Evolutionary conservation across 495 filamentous ascomycete species (phyloP).

Genomic region (Mycothermus thermophilus): DNA sequence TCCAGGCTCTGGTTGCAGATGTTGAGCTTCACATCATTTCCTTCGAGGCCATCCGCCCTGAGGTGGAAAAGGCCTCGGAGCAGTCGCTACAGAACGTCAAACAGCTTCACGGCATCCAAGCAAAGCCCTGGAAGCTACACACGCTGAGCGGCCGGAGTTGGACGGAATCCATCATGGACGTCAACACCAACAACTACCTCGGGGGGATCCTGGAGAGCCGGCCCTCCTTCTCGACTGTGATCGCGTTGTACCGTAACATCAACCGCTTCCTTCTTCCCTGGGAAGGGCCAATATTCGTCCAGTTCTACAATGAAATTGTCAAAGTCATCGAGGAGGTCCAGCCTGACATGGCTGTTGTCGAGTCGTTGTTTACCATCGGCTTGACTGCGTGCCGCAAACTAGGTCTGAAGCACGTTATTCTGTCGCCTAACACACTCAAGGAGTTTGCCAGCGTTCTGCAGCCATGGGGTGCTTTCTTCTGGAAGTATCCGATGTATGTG

Average conservation of each 20-base stretch:
- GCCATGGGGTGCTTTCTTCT: conserved; percentile 17
- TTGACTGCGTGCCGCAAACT: conserved; percentile 27
- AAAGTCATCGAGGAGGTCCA: conserved; percentile 25
- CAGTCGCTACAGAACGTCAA: conserved; percentile 3
- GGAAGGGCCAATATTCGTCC: conserved; percentile 30
- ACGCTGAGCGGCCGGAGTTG: neutral
- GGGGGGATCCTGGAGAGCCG: neutral
- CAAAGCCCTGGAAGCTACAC: conserved; percentile 2
- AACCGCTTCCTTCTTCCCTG: conserved; percentile 12
- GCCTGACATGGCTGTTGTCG: conserved; percentile 32
- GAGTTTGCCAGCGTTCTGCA: conserved; percentile 16
- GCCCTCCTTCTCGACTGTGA: neutral
- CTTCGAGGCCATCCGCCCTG: conserved; percentile 20
- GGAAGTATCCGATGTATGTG: conserved; percentile 23
- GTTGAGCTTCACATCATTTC: conserved; percentile 38
- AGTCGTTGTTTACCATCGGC: conserved; percentile 32
- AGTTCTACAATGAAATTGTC: conserved; percentile 26
- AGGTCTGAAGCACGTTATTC: conserved; percentile 16
- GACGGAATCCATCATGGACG: neutral
- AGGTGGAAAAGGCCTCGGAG: conserved; percentile 1
- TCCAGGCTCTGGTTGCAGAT: conserved; percentile 19
- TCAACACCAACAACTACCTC: neutral
- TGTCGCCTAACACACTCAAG: conserved; percentile 26
- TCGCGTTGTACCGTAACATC: neutral
- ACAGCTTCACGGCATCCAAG: neutral